Evolutionary conservation across 139 green algal genomes (phyloP).

Genomic region (Picochlorum sp.): DNA sequence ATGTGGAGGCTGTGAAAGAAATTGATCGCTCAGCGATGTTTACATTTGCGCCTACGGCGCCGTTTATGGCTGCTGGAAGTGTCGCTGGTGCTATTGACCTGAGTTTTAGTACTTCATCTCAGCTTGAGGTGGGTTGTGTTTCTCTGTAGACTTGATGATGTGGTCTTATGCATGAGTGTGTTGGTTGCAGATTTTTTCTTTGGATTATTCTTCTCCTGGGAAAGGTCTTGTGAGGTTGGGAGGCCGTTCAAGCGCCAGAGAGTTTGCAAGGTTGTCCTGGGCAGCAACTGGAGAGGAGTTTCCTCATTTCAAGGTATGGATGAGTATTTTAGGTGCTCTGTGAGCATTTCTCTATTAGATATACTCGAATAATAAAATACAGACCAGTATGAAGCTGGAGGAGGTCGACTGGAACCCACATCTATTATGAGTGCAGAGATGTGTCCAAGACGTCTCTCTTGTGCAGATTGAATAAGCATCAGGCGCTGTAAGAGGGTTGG

Average conservation of each 20-base stretch:
- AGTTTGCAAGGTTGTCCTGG: constrained; percentile 83
- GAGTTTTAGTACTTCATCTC: constrained; percentile 65
- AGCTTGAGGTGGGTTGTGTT: constrained; percentile 57
- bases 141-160: background rate
- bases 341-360: no score
- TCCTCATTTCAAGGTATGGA: background rate
- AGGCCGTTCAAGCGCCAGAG: constrained; percentile 62
- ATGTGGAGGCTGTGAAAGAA: constrained; percentile 61
- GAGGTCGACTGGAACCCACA: constrained; percentile 91
- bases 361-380: no score
- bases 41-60: constrained; percentile 59
- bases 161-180: background rate
- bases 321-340: background rate
- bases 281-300: constrained; percentile 31
- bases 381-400: no score
- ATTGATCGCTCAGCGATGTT: constrained; percentile 59
- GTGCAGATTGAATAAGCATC: constrained; percentile 75
- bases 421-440: constrained; percentile 50
- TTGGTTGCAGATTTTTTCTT: constrained; percentile 50
- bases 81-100: constrained; percentile 86
- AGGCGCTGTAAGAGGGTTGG: constrained; percentile 66
- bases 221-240: constrained; percentile 37
- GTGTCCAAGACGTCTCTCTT: constrained; percentile 36
- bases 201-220: constrained; percentile 50
- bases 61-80: constrained; percentile 72